Conservation (phyloP, 306 rosid species). For the Trichosanthes cucumerina region DNA sequence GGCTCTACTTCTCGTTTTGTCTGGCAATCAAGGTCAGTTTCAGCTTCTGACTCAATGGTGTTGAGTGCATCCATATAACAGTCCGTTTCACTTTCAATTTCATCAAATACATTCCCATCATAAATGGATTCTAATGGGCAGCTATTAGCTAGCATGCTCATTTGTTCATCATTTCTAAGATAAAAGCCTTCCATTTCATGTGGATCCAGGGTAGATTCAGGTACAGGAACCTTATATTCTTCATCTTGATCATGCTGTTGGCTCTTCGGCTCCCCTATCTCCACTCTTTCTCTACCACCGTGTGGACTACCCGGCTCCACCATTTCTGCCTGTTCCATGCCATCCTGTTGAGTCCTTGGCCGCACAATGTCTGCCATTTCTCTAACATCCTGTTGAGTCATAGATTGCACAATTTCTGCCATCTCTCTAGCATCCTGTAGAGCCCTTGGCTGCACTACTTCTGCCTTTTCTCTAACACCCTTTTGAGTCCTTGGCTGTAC, state of each 20-base stretch:
- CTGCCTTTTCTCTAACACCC: not conserved
- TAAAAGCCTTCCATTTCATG: conserved; percentile 24
- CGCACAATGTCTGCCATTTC: not conserved
- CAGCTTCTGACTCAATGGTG: conserved; percentile 79
- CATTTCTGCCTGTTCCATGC: not conserved
- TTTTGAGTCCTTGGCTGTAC: not conserved
- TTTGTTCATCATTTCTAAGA: conserved; percentile 25
- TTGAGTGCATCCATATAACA: conserved; percentile 86
- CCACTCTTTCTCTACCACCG: not conserved
- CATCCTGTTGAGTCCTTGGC: not conserved
- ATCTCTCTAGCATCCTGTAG: not conserved
- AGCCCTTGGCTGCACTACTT: not conserved
- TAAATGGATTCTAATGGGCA: conserved; percentile 25
- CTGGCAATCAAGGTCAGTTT: conserved; percentile 61
- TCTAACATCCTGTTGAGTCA: not conserved
- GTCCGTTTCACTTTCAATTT: conserved; percentile 72
- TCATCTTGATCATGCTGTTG: conserved; percentile 32
- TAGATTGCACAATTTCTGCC: not conserved
- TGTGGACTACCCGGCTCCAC: not conserved
- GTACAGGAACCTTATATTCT: conserved; percentile 23
- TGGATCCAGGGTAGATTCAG: conserved; percentile 24
- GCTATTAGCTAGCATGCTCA: not conserved
- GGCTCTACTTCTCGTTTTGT: conserved; percentile 54
- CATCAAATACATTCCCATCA: conserved; percentile 34
- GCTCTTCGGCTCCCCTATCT: conserved; percentile 41